Conservation (phyloP, 2,329 filamentous ascomycete genomes). For the Diaporthe sp. region DNA sequence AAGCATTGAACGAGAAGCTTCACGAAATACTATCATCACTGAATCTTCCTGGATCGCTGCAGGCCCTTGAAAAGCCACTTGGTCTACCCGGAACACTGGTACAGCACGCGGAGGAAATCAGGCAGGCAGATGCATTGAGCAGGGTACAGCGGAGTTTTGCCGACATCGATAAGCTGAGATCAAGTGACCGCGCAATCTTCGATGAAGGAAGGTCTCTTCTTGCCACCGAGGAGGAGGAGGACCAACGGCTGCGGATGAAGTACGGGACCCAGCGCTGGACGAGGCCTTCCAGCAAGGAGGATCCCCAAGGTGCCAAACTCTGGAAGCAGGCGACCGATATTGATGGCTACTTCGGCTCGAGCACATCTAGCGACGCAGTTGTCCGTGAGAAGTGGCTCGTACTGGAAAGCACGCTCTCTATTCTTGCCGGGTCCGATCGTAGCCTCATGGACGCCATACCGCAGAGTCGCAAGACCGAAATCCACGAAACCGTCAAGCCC, state of each 20-base stretch:
- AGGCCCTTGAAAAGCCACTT: slow-evolving; percentile 94
- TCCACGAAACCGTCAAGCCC: slow-evolving; percentile 84
- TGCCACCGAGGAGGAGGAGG: slow-evolving; percentile 85
- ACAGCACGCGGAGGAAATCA: slow-evolving; percentile 93
- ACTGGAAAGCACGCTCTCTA: slow-evolving; percentile 79
- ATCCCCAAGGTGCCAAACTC: slow-evolving; percentile 76
- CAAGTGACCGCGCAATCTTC: slow-evolving; percentile 82
- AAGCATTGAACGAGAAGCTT: slow-evolving; percentile 83
- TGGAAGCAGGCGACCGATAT: slow-evolving; percentile 84
- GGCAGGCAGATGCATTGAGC: slow-evolving; percentile 88
- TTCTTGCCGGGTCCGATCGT: slow-evolving; percentile 85
- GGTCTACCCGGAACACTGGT: slow-evolving; percentile 88
- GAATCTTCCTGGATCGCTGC: slow-evolving; percentile 91
- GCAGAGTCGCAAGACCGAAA: slow-evolving; percentile 82
- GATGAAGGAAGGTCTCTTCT: slow-evolving; percentile 86
- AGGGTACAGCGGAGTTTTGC: slow-evolving; percentile 84
- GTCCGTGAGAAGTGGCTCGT: slow-evolving; percentile 85
- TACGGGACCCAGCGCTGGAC: slow-evolving; percentile 91
- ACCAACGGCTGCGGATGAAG: slow-evolving; percentile 79
- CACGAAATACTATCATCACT: slow-evolving; percentile 85
- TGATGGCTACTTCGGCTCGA: slow-evolving; percentile 84
- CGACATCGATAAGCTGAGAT: slow-evolving; percentile 91
- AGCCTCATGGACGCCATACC: slow-evolving; percentile 91
- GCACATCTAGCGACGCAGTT: slow-evolving; percentile 67
- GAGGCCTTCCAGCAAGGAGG: slow-evolving; percentile 77